A percentile compares a stretch with the other conserved stretches of the same genome.
phyloP scores from a whole-genome alignment of 2,329 filamentous ascomycete species.

The Ophiosphaerella herpotricha region DNA sequence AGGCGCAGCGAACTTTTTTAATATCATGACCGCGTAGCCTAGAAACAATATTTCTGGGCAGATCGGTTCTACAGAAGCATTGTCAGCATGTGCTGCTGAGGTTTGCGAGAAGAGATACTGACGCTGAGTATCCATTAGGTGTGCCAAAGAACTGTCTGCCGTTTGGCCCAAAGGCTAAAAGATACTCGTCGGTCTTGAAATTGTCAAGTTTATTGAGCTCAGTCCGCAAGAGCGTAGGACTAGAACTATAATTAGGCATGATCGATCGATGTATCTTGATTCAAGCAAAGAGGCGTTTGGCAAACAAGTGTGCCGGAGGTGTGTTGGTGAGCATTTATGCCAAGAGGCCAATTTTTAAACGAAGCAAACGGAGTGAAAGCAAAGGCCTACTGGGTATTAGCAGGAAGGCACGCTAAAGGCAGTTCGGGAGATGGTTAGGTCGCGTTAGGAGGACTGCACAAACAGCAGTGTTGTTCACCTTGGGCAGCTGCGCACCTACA shows the following conservation, averaged over 20 bases:
- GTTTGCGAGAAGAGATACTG: neutral
- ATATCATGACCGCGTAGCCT: conserved; percentile 9
- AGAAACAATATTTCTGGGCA: conserved; percentile 18
- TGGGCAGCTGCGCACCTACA: too few species aligned
- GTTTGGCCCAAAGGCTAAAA: conserved; percentile 29
- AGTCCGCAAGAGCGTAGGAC: conserved; percentile 2
- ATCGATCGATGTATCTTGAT: neutral
- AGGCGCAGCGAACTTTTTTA: conserved; percentile 29
- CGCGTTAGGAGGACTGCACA: too few species aligned
- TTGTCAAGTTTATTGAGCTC: conserved; percentile 18
- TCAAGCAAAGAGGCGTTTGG: too few species aligned
- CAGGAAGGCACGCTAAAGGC: too few species aligned
- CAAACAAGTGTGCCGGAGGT: neutral
- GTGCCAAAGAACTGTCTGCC: conserved; percentile 30
- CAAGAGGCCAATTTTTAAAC: conserved; percentile 9
- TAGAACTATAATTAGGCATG: conserved; percentile 9
- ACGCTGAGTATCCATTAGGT: conserved; percentile 35
- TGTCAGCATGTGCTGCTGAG: conserved; percentile 1
- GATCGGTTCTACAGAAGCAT: conserved; percentile 14
- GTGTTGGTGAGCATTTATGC: conserved; percentile 11
- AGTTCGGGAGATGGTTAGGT: too few species aligned
- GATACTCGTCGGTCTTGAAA: conserved; percentile 27
- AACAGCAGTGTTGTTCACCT: too few species aligned
- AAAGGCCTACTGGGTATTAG: too few species aligned
- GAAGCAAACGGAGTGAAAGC: neutral